Conservation (phyloP, 73 alveolate genomes). For the Uronychia binucleata region DNA sequence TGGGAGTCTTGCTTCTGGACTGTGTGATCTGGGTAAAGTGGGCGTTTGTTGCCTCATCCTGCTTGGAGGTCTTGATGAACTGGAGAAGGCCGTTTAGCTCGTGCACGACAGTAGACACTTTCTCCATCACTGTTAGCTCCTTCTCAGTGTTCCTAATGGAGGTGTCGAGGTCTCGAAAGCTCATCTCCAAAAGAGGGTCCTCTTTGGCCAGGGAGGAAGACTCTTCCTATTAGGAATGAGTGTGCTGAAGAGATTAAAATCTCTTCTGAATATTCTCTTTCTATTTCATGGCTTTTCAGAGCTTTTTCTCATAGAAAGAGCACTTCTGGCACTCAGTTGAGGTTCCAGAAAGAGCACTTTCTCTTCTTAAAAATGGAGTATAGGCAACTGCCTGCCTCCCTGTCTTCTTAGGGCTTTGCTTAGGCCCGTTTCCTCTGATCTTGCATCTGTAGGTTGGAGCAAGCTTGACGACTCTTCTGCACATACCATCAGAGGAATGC, state of each 20-base stretch:
- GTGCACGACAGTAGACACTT: neutral
- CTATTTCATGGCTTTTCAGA: neutral
- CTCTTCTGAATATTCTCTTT: neutral
- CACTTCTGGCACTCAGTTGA: neutral
- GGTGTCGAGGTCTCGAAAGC: too few relatives aligned
- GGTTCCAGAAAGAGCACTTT: too few relatives aligned
- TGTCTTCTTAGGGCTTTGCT: too few relatives aligned
- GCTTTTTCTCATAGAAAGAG: neutral
- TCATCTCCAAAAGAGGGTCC: neutral
- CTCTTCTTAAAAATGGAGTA: too few relatives aligned
- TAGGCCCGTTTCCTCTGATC: too few relatives aligned
- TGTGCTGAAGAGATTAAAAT: neutral
- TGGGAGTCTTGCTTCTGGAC: too few relatives aligned
- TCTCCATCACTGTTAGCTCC: neutral
- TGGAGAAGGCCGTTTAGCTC: neutral
- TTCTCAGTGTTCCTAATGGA: too few relatives aligned
- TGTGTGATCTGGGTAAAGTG: neutral
- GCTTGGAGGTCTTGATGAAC: neutral
- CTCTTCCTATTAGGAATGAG: neutral
- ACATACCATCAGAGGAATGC: too few relatives aligned
- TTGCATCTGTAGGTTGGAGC: too few relatives aligned
- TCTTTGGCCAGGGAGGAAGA: neutral
- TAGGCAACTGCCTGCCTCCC: too few relatives aligned
- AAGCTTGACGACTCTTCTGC: too few relatives aligned
- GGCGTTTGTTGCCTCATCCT: neutral